phyloP scores from a whole-genome alignment of 2,329 filamentous ascomycete species.

The Penicillium sp. region DNA sequence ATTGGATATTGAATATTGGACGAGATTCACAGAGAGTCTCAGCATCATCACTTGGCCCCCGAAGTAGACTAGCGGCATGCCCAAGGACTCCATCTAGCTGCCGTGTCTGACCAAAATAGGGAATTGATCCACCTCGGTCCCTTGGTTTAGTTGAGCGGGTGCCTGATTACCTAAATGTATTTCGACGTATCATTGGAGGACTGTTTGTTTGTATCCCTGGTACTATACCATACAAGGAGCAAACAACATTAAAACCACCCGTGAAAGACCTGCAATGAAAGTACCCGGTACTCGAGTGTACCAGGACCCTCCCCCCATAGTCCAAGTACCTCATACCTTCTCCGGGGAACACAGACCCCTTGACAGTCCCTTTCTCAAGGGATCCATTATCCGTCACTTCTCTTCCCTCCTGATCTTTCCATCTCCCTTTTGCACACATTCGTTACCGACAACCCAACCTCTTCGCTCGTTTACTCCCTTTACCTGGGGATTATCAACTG shows the following conservation, averaged over 20 bases:
- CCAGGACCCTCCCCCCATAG: background rate
- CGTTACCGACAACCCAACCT: constrained; percentile 8
- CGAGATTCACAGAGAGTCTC: constrained; percentile 5
- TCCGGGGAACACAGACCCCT: constrained; percentile 18
- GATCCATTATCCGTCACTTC: constrained; percentile 12
- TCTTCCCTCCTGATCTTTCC: constrained; percentile 14
- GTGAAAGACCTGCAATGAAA: background rate
- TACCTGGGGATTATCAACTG: background rate
- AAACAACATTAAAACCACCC: constrained; percentile 6
- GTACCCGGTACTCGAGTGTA: constrained; percentile 5
- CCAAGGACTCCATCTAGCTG: constrained; percentile 5
- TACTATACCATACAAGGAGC: constrained; percentile 9
- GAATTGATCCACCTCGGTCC: constrained; percentile 15
- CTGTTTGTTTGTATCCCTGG: background rate
- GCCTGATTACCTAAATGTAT: constrained; percentile 19
- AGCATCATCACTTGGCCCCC: background rate
- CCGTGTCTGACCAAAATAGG: constrained; percentile 16
- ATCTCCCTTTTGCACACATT: constrained; percentile 14
- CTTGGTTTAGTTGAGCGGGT: constrained; percentile 11
- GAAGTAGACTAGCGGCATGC: constrained; percentile 1
- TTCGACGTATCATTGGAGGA: constrained; percentile 4
- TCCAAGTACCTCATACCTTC: constrained; percentile 11
- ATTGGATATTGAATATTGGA: background rate
- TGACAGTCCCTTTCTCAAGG: constrained; percentile 15
- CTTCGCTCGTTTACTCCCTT: constrained; percentile 5